Evolutionary conservation across 495 filamentous ascomycete species (phyloP), one percentile per base, ranked within the genome.

Genomic region (Trichodelitschia bisporula): DNA sequence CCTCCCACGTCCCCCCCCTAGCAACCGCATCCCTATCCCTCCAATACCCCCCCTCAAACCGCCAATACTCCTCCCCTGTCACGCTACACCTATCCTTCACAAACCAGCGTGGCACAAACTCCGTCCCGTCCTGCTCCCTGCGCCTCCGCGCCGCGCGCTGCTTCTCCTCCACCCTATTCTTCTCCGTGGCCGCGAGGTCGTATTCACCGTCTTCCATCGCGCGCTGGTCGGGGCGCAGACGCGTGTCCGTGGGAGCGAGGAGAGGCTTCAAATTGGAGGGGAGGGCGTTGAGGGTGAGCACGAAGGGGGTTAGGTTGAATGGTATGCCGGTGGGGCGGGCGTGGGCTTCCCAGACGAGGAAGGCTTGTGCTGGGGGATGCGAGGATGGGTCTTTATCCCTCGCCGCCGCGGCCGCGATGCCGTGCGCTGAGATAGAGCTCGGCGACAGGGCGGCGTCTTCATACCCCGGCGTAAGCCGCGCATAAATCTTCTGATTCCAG

Each of bases 131-230:
- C 14, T 54, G 56, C 46, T 95, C 83, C 15, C 80, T 55, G 37
- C 63, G 61, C 37, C 77, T 51, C 31, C 84, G 53, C 46, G 66
- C 71, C 21, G 70, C 72, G 33, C 86, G 56, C 59, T 97, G 86
- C 40, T 72, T 86, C 58, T 95, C 80, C 53, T 97, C 86, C 0
- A 97, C 64, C 6, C 89, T 63, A 43, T 89, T 84, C 62, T 97
- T 97, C 59, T 97, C 86, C 14, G 59, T 61, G 0, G 86, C 89
- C 6, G 86, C 86, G 28, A 89, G 54, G 41, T 91, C 80, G 42
- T 97, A 97, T 47, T 80, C 68, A 5, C 89, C 86, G 32, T 92
- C 82, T 48, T 97, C 86, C 86, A 97, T 97, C 0, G 86, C 86
- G n/a, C 89, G 63, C 54, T 97, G 86, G 47, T 97, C 86, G 0